A percentile compares a stretch with the other conserved stretches of the same genome.
These are phyloP conservation scores for Hypoxylon sp. DNA, from an alignment of 2,329 filamentous ascomycete genomes.

Conservation along the genomic window DNA sequence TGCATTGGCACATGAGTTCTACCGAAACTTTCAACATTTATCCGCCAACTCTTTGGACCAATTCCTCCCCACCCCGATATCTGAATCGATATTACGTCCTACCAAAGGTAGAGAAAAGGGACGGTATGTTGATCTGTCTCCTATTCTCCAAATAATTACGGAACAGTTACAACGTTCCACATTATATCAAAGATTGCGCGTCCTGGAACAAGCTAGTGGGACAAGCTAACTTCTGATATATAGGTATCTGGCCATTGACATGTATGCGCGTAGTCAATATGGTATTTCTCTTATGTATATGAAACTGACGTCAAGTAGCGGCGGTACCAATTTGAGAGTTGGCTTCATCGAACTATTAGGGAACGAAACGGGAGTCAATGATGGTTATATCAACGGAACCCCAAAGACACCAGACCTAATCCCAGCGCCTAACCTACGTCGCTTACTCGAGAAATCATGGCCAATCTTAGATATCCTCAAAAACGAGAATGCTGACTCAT, in stretches of 20 bases:
- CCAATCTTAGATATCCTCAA: slow-evolving; percentile 80
- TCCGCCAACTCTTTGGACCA: slow-evolving; percentile 66
- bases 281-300: background rate
- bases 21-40: slow-evolving; percentile 60
- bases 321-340: slow-evolving; percentile 76
- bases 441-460: slow-evolving; percentile 77
- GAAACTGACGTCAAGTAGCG: slow-evolving; percentile 56
- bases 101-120: slow-evolving; percentile 57
- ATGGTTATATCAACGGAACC: slow-evolving; percentile 26
- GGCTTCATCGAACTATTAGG: slow-evolving; percentile 73
- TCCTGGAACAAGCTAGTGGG: slow-evolving; percentile 20
- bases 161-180: background rate
- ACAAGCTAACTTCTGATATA: slow-evolving; percentile 35
- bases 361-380: slow-evolving; percentile 43
- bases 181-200: slow-evolving; percentile 22
- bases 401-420: slow-evolving; percentile 23
- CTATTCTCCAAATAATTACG: slow-evolving; percentile 1
- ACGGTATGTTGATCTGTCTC: slow-evolving; percentile 57
- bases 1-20: slow-evolving; percentile 61
- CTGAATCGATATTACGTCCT: slow-evolving; percentile 67
- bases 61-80: slow-evolving; percentile 71
- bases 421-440: slow-evolving; percentile 59
- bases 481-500: slow-evolving; percentile 76
- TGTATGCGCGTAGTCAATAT: slow-evolving; percentile 60
- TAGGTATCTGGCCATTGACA: slow-evolving; percentile 73